Conservation (phyloP, 2,329 filamentous ascomycete genomes). For the Neofusicoccum ribis region DNA sequence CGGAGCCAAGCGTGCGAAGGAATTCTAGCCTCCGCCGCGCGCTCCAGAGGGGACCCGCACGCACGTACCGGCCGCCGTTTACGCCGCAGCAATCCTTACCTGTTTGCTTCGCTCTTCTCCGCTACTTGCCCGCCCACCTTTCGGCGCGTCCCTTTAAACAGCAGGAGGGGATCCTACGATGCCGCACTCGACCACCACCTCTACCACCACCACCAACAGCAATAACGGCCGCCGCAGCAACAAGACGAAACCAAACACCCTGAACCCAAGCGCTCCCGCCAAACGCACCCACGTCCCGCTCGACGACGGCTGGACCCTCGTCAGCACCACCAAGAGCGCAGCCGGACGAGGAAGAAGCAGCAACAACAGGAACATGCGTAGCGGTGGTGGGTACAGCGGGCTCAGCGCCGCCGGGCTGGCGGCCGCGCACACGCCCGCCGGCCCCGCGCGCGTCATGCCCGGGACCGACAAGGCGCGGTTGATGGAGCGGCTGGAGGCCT, state of each 20-base stretch:
- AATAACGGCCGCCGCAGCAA: neutral
- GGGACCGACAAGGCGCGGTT: neutral
- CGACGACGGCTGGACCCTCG: slow-evolving; percentile 39
- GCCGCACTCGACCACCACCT: slow-evolving; percentile 1
- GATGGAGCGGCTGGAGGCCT: slow-evolving; percentile 7
- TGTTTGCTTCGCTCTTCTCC: neutral
- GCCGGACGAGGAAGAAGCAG: slow-evolving; percentile 38
- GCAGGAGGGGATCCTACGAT: neutral
- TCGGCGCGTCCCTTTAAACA: neutral
- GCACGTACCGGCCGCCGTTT: neutral
- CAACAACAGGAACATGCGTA: neutral
- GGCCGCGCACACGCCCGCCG: slow-evolving; percentile 4
- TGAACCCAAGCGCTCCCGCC: slow-evolving; percentile 18
- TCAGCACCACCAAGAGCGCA: slow-evolving; percentile 26
- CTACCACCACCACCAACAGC: neutral
- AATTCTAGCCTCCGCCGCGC: no score
- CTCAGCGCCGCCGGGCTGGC: slow-evolving; percentile 20
- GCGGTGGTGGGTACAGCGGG: neutral
- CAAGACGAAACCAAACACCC: neutral
- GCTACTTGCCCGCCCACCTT: neutral
- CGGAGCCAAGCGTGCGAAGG: no score
- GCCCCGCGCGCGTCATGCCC: slow-evolving; percentile 7
- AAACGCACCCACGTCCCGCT: slow-evolving; percentile 33
- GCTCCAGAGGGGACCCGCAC: no score
- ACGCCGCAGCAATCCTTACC: neutral